A percentile compares a stretch with the other conserved stretches of the same genome.
These are phyloP conservation scores for Pestalotiopsis sp. DNA, from an alignment of 2,329 filamentous ascomycete species.

Conservation along the genomic window DNA sequence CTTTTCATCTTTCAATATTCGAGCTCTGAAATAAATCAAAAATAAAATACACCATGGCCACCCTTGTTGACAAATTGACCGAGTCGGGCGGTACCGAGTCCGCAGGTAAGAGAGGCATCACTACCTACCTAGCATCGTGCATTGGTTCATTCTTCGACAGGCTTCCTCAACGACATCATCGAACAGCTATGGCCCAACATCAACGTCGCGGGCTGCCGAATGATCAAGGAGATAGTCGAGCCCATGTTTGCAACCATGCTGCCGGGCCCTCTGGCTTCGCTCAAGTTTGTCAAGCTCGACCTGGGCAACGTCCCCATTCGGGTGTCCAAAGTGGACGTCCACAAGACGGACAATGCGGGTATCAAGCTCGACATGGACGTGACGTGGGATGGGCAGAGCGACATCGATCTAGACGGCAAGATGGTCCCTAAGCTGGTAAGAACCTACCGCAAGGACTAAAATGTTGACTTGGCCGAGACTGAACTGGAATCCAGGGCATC, in stretches of 20 bases:
- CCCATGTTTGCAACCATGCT: conserved; percentile 49
- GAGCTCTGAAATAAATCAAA: neutral
- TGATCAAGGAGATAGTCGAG: conserved; percentile 49
- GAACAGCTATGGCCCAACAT: conserved; percentile 53
- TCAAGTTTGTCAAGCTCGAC: conserved; percentile 48
- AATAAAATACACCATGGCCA: conserved; percentile 24
- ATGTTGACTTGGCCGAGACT: conserved; percentile 11
- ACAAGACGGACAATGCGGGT: conserved; percentile 44
- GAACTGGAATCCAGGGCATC: conserved; percentile 38
- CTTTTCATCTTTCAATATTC: neutral
- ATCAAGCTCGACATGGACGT: conserved; percentile 53
- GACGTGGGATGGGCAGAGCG: conserved; percentile 46
- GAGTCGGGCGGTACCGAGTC: conserved; percentile 39
- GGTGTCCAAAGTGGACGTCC: conserved; percentile 44
- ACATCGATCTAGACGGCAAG: conserved; percentile 48
- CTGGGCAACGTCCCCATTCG: conserved; percentile 43
- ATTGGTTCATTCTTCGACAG: conserved; percentile 21
- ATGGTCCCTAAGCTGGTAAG: conserved; percentile 46
- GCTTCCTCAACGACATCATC: conserved; percentile 51
- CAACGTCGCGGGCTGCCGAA: conserved; percentile 42
- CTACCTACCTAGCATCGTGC: neutral
- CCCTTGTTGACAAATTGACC: conserved; percentile 38
- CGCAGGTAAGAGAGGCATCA: conserved; percentile 29
- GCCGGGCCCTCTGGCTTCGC: conserved; percentile 42
- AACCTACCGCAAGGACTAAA: neutral